Conservation (phyloP, 139 green algal species). For the Edaphochlamys debaryana region DNA sequence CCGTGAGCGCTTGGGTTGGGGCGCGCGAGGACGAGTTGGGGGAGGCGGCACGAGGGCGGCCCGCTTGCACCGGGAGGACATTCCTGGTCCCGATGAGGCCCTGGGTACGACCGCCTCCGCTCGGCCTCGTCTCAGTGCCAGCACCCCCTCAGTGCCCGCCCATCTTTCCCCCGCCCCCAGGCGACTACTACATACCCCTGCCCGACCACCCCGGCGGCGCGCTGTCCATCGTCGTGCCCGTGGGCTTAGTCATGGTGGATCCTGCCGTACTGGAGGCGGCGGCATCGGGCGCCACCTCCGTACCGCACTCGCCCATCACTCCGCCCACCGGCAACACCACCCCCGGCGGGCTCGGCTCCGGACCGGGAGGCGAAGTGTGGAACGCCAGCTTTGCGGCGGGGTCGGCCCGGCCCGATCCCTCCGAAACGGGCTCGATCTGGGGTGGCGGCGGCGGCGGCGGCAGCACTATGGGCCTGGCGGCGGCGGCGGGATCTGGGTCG, state of each 20-base stretch:
- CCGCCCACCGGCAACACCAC: too few relatives aligned
- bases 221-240: not conserved
- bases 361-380: too few relatives aligned
- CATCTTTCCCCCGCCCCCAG: not conserved
- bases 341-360: too few relatives aligned
- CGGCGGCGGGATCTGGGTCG: not conserved
- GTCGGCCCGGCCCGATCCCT: too few relatives aligned
- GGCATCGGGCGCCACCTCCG: not conserved
- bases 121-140: too few relatives aligned
- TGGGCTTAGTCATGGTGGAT: conserved; percentile 21
- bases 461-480: not conserved
- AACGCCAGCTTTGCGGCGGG: too few relatives aligned
- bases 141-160: not conserved
- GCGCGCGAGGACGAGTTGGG: too few relatives aligned
- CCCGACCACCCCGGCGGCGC: not conserved
- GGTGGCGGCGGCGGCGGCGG: not conserved
- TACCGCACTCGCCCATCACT: too few relatives aligned
- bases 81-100: too few relatives aligned
- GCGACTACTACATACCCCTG: conserved; percentile 33
- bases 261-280: not conserved
- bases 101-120: too few relatives aligned
- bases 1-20: too few relatives aligned
- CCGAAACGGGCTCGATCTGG: not conserved
- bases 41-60: not conserved
- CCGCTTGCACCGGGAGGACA: too few relatives aligned